A percentile compares a stretch with the other conserved stretches of the same genome.
These are phyloP conservation scores for Cyclotella choctawhatcheeana DNA, from an alignment of 108 stramenopile species.

Conservation along the genomic window DNA sequence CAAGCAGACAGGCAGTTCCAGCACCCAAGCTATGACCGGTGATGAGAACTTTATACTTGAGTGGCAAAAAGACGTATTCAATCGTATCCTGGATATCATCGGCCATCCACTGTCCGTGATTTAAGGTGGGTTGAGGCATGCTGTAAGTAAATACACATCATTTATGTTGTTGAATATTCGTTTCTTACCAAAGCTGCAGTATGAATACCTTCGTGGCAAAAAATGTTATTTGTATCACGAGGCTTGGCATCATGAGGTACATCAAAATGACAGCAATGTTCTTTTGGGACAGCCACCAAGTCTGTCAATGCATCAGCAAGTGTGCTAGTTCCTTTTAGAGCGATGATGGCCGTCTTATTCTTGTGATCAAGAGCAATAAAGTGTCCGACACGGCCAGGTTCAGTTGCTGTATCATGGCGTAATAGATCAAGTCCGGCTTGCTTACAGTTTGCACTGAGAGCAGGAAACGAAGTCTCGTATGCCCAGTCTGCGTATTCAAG, in stretches of 20 bases:
- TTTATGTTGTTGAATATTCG: no score
- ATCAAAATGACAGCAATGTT: constrained; percentile 42
- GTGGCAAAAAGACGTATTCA: constrained; percentile 52
- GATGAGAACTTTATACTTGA: constrained; percentile 49
- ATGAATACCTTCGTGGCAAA: constrained; percentile 62
- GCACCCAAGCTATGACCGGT: constrained; percentile 64
- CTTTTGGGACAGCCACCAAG: constrained; percentile 37
- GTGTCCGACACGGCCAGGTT: constrained; percentile 46
- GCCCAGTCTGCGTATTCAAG: constrained; percentile 7
- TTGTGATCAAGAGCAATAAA: constrained; percentile 37
- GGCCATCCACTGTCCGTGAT: constrained; percentile 48
- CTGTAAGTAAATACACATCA: no score
- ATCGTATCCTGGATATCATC: constrained; percentile 47
- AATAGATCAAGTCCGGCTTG: constrained; percentile 5
- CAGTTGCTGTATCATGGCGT: constrained; percentile 39
- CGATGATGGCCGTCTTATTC: constrained; percentile 54
- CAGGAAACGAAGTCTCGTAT: background rate
- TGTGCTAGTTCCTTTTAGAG: constrained; percentile 60
- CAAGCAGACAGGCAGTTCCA: constrained; percentile 54
- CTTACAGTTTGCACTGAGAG: background rate
- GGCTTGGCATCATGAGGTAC: background rate
- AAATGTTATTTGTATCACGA: constrained; percentile 31
- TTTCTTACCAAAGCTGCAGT: constrained; percentile 41
- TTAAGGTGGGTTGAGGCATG: no score
- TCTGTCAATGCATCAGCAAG: constrained; percentile 66